Conservation (phyloP, 2,329 filamentous ascomycete species). For the Aureobasidium sp. region DNA sequence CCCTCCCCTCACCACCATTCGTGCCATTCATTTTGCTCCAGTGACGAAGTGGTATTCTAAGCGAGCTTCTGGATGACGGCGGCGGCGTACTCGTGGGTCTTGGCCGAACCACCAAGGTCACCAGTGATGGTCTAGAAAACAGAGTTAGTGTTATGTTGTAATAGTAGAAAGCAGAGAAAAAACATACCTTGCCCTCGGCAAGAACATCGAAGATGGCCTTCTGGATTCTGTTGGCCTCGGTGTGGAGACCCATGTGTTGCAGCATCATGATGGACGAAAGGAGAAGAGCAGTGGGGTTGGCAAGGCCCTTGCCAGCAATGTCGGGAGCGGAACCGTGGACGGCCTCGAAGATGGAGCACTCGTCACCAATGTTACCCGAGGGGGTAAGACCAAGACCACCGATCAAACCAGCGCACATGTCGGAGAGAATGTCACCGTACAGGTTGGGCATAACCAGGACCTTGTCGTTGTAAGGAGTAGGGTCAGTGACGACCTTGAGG, state of each 20-base stretch:
- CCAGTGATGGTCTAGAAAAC: conserved; percentile 64
- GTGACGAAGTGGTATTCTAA: conserved; percentile 18
- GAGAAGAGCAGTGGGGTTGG: conserved; percentile 93
- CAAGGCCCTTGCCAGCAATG: conserved; percentile 90
- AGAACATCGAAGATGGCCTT: conserved; percentile 91
- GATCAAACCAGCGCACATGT: conserved; percentile 98
- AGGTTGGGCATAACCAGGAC: conserved; percentile 96
- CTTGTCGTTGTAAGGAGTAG: conserved; percentile 96
- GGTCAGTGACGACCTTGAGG: conserved; percentile 97
- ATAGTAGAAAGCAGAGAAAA: not conserved
- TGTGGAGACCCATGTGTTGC: conserved; percentile 88
- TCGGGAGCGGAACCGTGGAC: conserved; percentile 96
- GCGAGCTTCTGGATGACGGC: conserved; percentile 69
- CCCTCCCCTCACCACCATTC: conserved; percentile 1
- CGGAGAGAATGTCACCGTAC: conserved; percentile 98
- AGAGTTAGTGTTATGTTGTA: not conserved
- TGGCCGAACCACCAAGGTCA: conserved; percentile 90
- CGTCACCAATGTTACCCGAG: conserved; percentile 96
- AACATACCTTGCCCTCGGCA: conserved; percentile 77
- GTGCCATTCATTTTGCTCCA: conserved; percentile 1
- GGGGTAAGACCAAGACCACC: conserved; percentile 95
- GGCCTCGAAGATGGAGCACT: conserved; percentile 99
- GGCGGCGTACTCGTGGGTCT: conserved; percentile 86
- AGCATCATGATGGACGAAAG: conserved; percentile 99
- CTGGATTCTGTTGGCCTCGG: conserved; percentile 82